Conservation (phyloP, 2,329 filamentous ascomycete genomes). For the Fusarium sp. region DNA sequence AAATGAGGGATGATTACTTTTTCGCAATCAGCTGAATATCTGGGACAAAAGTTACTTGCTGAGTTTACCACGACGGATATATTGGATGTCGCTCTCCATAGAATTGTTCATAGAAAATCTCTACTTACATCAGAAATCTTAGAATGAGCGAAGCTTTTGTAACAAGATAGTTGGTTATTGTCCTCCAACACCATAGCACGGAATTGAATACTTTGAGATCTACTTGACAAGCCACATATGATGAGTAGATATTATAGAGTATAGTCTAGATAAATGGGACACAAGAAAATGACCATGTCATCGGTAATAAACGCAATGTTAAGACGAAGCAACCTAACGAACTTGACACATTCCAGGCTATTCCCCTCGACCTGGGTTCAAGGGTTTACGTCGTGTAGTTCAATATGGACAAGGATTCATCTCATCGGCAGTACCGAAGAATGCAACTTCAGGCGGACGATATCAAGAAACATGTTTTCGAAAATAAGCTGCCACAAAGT, state of each 20-base stretch:
- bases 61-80: background rate
- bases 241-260: background rate
- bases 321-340: background rate
- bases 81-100: background rate
- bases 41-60: background rate
- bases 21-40: background rate
- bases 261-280: too few relatives aligned
- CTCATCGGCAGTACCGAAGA: background rate
- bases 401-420: background rate
- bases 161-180: too few relatives aligned
- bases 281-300: too few relatives aligned
- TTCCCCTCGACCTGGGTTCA: background rate
- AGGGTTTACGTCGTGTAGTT: background rate
- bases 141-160: background rate
- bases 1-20: background rate
- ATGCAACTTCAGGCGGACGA: background rate
- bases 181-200: background rate
- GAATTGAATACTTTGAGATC: too few relatives aligned
- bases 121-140: background rate
- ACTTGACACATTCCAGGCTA: background rate
- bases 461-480: background rate
- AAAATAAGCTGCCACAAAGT: constrained; percentile 1
- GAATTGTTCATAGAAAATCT: background rate
- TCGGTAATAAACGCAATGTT: background rate
- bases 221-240: background rate